Evolutionary conservation across 1,284 basidiomycete genomes (phyloP).

Genomic region (Ustilago loliicola): DNA sequence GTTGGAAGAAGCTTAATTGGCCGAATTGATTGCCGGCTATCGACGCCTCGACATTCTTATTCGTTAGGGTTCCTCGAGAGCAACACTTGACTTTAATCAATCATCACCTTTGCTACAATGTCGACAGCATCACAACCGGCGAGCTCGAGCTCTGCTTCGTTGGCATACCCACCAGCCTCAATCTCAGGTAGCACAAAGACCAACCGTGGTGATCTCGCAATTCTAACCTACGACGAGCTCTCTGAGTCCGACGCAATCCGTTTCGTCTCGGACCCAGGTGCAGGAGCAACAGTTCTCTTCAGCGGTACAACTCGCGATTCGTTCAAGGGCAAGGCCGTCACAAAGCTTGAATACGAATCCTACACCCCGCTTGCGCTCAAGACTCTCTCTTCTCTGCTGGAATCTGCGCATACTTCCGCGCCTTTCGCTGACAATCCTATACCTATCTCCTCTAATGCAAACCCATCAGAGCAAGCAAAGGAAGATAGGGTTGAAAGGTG

Average conservation of each 20-base stretch:
- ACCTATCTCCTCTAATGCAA: conserved; percentile 22
- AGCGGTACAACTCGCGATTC: conserved; percentile 80
- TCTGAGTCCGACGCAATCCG: conserved; percentile 42
- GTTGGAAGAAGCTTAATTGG: conserved; percentile 1
- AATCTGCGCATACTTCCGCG: conserved; percentile 29
- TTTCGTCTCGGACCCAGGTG: conserved; percentile 43
- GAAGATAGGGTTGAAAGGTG: conserved; percentile 61
- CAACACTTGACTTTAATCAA: neutral
- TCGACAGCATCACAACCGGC: neutral
- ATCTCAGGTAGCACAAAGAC: conserved; percentile 12
- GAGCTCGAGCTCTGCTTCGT: neutral
- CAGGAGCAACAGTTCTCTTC: conserved; percentile 75
- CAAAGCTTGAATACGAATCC: conserved; percentile 81
- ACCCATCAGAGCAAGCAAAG: neutral
- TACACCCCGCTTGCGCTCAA: conserved; percentile 86
- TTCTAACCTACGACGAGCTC: conserved; percentile 54
- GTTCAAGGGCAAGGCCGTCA: conserved; percentile 79
- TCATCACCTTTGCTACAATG: conserved; percentile 4
- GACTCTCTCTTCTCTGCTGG: conserved; percentile 71
- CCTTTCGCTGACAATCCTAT: conserved; percentile 22
- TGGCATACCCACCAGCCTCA: conserved; percentile 24
- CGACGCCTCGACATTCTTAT: neutral
- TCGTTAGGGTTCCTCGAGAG: neutral
- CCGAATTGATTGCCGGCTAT: conserved; percentile 26
- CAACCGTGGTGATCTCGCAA: conserved; percentile 38